A percentile compares a stretch with the other conserved stretches of the same genome.
phyloP scores from a whole-genome alignment of 345 rosid species.

The Eucalyptus sideroxylon region DNA sequence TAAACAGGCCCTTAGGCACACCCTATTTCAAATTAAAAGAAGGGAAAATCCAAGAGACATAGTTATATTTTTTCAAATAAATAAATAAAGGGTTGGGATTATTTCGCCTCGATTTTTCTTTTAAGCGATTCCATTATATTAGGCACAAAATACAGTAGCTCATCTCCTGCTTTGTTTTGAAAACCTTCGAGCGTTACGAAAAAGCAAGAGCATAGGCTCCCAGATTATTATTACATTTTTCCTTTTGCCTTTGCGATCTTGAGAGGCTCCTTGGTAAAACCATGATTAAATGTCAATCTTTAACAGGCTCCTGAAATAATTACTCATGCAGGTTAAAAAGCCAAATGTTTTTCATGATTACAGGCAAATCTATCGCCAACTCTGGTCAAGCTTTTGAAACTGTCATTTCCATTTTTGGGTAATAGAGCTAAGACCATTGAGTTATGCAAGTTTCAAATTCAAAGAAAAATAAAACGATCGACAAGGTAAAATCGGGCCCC shows the following conservation, averaged over 20 bases:
- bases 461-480: background rate
- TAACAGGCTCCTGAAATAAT: slow-evolving; percentile 12
- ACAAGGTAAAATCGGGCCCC: background rate
- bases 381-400: background rate
- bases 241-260: background rate
- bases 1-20: too few species aligned
- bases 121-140: background rate
- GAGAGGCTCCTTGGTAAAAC: slow-evolving; percentile 8
- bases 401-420: slow-evolving; percentile 3
- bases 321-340: slow-evolving; percentile 5
- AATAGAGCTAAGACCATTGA: background rate
- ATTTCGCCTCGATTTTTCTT: background rate
- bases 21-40: too few species aligned
- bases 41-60: too few species aligned
- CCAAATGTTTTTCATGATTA: background rate
- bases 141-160: background rate
- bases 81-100: background rate
- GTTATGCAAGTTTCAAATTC: background rate
- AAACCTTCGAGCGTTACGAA: background rate
- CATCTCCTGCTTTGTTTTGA: background rate
- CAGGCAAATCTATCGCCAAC: background rate
- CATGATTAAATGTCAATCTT: slow-evolving; percentile 6
- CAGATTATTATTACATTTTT: background rate
- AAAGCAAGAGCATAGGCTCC: background rate
- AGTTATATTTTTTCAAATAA: too few species aligned